phyloP scores from a whole-genome alignment of 2,329 filamentous ascomycete species.

The Metarhizium robertsii region DNA sequence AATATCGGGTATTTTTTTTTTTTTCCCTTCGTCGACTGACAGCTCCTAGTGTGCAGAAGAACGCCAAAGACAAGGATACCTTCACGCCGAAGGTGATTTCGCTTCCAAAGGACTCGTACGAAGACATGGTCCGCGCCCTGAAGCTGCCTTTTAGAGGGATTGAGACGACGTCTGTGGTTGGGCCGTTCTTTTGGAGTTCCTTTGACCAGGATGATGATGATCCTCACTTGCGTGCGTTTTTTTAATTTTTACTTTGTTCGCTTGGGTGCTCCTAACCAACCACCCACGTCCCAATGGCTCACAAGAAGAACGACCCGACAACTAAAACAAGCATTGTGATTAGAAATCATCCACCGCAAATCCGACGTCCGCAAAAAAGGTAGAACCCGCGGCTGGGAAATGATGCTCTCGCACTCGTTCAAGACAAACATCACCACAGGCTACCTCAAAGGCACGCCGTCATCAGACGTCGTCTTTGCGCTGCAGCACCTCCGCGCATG shows the following conservation, averaged over 20 bases:
- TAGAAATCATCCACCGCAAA: conserved; percentile 54
- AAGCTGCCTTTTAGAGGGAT: conserved; percentile 47
- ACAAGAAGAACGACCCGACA: background rate
- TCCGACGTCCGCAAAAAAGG: conserved; percentile 58
- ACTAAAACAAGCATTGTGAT: background rate
- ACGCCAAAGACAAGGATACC: conserved; percentile 47
- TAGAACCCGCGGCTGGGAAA: conserved; percentile 54
- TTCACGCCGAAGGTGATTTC: conserved; percentile 48
- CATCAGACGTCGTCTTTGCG: conserved; percentile 41
- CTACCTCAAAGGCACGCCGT: conserved; percentile 51
- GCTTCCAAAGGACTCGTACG: conserved; percentile 39
- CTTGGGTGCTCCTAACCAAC: background rate
- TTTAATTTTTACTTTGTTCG: too few relatives aligned
- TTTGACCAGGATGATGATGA: conserved; percentile 47
- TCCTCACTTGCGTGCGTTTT: conserved; percentile 43
- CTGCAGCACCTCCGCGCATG: conserved; percentile 42
- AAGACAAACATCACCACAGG: conserved; percentile 46
- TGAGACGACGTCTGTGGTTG: conserved; percentile 49
- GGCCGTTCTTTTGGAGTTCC: conserved; percentile 54
- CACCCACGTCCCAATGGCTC: background rate
- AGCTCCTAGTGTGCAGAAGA: conserved; percentile 40
- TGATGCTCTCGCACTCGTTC: conserved; percentile 52
- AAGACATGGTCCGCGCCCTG: conserved; percentile 45
- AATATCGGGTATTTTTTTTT: background rate
- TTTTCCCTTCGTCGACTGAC: background rate